Conservation (phyloP, 2,329 filamentous ascomycete species). For the Penicillium sp. region DNA sequence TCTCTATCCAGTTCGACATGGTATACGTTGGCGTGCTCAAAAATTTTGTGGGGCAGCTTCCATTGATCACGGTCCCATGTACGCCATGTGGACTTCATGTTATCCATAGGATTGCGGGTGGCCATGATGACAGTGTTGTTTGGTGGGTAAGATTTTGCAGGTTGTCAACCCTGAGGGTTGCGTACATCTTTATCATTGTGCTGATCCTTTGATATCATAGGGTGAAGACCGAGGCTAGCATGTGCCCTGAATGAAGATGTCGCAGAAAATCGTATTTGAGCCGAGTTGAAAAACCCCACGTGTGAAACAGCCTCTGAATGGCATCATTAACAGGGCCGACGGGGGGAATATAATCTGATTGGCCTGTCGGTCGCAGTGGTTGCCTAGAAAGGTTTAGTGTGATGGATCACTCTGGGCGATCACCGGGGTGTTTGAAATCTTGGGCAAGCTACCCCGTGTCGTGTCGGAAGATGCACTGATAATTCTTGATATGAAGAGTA, state of each 20-base stretch:
- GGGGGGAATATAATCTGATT: not conserved
- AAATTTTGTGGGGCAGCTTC: conserved; percentile 1
- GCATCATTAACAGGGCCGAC: not conserved
- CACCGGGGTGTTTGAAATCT: not conserved
- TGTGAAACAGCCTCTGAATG: not conserved
- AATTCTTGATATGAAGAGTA: too few species aligned
- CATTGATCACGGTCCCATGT: conserved; percentile 2
- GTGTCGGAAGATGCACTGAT: too few species aligned
- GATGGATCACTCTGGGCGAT: not conserved
- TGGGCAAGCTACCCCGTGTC: too few species aligned
- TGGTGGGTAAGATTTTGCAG: not conserved
- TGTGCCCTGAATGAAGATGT: not conserved
- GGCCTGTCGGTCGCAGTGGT: not conserved
- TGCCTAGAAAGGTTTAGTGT: not conserved
- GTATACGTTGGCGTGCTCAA: conserved; percentile 1
- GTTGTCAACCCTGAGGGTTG: not conserved
- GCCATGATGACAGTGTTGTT: not conserved
- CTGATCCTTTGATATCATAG: not conserved
- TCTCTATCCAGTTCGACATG: not conserved
- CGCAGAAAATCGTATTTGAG: not conserved
- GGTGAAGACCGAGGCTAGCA: not conserved
- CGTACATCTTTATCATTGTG: not conserved
- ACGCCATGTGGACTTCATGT: conserved; percentile 4
- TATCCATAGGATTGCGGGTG: not conserved
- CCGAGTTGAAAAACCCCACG: not conserved